A percentile compares a stretch with the other conserved stretches of the same genome.
These are phyloP conservation scores for Stylonectria norvegica DNA, from an alignment of 2,329 filamentous ascomycete genomes.

Conservation along the genomic window DNA sequence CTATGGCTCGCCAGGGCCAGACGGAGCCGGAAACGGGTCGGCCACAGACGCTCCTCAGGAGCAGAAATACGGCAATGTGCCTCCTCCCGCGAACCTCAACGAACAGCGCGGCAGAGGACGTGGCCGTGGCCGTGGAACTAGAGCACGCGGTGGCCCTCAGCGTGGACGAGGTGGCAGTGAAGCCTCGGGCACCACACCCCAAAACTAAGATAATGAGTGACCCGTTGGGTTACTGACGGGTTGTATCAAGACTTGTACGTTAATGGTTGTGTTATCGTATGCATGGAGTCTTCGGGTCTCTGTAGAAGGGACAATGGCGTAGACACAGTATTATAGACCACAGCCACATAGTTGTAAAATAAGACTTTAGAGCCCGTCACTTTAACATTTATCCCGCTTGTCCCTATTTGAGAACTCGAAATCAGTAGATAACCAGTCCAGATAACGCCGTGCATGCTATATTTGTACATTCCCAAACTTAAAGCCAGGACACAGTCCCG, in stretches of 20 bases:
- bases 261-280: neutral
- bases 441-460: slow-evolving; percentile 17
- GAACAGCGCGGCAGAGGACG: slow-evolving; percentile 38
- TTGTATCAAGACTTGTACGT: neutral
- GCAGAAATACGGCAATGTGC: slow-evolving; percentile 51
- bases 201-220: slow-evolving; percentile 22
- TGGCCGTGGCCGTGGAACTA: slow-evolving; percentile 39
- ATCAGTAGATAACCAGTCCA: slow-evolving; percentile 13
- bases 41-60: slow-evolving; percentile 10
- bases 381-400: no score
- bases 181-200: slow-evolving; percentile 5
- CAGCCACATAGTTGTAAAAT: no score
- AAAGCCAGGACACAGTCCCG: slow-evolving; percentile 5
- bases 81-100: slow-evolving; percentile 58
- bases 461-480: slow-evolving; percentile 2
- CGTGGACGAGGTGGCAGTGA: slow-evolving; percentile 32
- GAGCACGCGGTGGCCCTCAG: slow-evolving; percentile 35
- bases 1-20: slow-evolving; percentile 19
- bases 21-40: slow-evolving; percentile 9
- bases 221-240: neutral
- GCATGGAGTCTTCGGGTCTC: neutral
- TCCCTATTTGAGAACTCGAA: no score
- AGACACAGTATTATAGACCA: no score
- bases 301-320: no score
- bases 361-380: no score